phyloP scores from a whole-genome alignment of 192 early-diverging fungal genomes.

The Phycomyces blakesleeanus region DNA sequence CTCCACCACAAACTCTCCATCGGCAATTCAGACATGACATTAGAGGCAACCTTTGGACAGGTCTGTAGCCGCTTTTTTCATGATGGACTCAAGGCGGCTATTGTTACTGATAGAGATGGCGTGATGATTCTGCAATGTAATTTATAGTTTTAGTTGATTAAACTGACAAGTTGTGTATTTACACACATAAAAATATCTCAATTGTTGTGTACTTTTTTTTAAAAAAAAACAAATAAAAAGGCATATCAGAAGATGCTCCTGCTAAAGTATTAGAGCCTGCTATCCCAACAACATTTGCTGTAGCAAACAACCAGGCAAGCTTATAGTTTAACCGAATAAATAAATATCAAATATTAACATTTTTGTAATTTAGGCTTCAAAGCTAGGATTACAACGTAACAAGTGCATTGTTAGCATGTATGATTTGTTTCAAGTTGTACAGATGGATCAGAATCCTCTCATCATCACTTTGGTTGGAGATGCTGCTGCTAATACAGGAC shows the following conservation, averaged over 20 bases:
- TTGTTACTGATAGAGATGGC: constrained; percentile 60
- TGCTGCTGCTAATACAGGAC: constrained; percentile 52
- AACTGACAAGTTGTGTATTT: too few species aligned
- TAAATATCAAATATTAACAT: not conserved
- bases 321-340: not conserved
- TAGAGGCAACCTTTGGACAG: constrained; percentile 10
- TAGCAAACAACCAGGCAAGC: constrained; percentile 58
- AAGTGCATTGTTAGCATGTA: constrained; percentile 57
- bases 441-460: constrained; percentile 57
- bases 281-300: constrained; percentile 56
- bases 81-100: constrained; percentile 48
- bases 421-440: constrained; percentile 54
- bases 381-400: constrained; percentile 59
- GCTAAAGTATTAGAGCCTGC: constrained; percentile 45
- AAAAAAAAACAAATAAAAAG: constrained; percentile 20
- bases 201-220: not conserved
- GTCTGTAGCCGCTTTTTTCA: constrained; percentile 26
- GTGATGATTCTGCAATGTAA: constrained; percentile 56
- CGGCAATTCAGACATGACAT: not conserved
- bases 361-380: constrained; percentile 44
- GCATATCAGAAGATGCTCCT: constrained; percentile 30
- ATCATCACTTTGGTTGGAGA: constrained; percentile 57
- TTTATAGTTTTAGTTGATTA: too few species aligned
- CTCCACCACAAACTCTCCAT: too few species aligned
- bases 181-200: too few species aligned